Conservation (phyloP, 176 grass and related monocot species). For the Carex cristatella region DNA sequence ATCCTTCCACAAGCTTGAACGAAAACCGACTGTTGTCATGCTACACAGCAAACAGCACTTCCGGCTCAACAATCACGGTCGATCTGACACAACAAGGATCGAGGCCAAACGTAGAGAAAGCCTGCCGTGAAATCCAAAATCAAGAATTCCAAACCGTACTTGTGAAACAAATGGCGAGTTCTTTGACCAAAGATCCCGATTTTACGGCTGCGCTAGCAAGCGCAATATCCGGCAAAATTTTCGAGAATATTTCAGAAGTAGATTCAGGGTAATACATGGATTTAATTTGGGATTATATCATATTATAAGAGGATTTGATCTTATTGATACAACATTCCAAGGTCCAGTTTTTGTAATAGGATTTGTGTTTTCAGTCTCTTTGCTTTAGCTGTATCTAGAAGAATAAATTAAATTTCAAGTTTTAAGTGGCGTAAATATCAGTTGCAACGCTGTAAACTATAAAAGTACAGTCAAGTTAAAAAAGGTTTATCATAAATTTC, state of each 20-base stretch:
- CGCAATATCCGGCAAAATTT: slow-evolving; percentile 45
- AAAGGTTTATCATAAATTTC: background rate
- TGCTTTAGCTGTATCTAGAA: background rate
- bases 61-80: slow-evolving; percentile 54
- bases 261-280: background rate
- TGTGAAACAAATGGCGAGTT: slow-evolving; percentile 60
- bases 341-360: background rate
- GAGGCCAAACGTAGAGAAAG: slow-evolving; percentile 28
- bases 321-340: background rate
- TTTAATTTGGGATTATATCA: background rate
- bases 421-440: background rate
- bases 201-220: slow-evolving; percentile 53
- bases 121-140: slow-evolving; percentile 38
- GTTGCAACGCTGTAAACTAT: background rate
- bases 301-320: background rate
- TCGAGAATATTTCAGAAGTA: slow-evolving; percentile 43
- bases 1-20: background rate
- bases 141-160: slow-evolving; percentile 49
- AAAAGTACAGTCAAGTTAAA: background rate
- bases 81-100: slow-evolving; percentile 44
- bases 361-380: background rate
- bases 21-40: slow-evolving; percentile 34
- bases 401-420: background rate
- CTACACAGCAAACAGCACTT: slow-evolving; percentile 49
- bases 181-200: slow-evolving; percentile 43